Evolutionary conservation across 2,329 filamentous ascomycete species (phyloP).

Genomic region (Calycina herbarum): DNA sequence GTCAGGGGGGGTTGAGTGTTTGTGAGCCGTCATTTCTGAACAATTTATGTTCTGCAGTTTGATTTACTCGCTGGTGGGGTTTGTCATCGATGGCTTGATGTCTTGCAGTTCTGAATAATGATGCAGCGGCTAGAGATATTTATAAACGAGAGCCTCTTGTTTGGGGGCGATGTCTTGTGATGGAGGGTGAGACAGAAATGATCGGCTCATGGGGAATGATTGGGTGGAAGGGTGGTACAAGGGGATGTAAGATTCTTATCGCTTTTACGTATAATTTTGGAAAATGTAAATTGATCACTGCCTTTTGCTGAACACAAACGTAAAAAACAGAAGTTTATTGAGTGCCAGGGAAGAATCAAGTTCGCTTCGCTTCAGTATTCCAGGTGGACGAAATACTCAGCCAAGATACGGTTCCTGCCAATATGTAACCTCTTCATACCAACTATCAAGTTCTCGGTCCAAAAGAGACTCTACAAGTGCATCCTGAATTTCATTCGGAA

Average conservation of each 20-base stretch:
- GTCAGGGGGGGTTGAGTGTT: background rate
- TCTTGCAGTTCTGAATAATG: conserved; percentile 2
- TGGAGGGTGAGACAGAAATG: background rate
- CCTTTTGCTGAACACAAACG: background rate
- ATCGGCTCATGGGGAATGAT: background rate
- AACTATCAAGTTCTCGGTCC: background rate
- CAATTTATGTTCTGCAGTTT: background rate
- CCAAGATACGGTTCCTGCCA: background rate
- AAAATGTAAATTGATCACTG: background rate
- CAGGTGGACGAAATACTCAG: background rate
- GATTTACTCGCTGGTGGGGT: background rate
- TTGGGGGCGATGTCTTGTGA: background rate
- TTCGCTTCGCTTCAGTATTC: too few species aligned
- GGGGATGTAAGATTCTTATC: background rate
- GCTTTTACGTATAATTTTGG: background rate
- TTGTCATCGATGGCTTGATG: conserved; percentile 5
- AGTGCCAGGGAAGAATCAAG: too few species aligned
- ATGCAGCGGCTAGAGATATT: background rate
- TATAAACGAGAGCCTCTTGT: background rate
- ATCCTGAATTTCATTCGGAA: background rate
- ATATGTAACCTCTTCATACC: background rate
- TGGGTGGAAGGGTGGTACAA: background rate
- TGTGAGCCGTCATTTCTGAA: background rate
- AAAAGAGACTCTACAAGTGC: background rate
- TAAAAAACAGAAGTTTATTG: too few species aligned